Percentiles rank a stretch among this genome's conserved stretches.
phyloP scores from a whole-genome alignment of 2,329 filamentous ascomycete genomes.

The Chrysosphaeria jannelii region DNA sequence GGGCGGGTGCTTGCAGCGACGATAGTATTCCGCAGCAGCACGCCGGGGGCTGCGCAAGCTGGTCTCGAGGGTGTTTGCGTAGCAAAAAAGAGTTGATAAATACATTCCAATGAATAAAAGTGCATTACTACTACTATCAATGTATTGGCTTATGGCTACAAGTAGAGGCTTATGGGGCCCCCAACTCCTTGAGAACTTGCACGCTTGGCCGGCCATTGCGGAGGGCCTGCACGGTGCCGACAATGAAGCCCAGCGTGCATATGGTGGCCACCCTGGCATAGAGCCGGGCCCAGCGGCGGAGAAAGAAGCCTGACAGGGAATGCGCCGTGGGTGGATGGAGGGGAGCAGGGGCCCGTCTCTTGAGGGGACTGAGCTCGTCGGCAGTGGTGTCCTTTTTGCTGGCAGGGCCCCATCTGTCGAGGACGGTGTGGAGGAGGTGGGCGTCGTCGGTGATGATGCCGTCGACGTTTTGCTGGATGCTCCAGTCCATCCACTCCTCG shows the following conservation, averaged over 20 bases:
- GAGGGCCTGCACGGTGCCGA: no score
- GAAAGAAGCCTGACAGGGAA: constrained; percentile 2
- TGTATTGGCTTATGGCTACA: no score
- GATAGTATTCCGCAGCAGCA: no score
- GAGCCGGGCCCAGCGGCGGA: constrained; percentile 5
- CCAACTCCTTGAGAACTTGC: no score
- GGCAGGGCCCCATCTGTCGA: constrained; percentile 8
- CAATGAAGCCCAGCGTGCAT: constrained; percentile 2
- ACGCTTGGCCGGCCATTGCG: no score
- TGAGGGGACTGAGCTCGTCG: background rate
- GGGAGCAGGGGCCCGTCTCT: background rate
- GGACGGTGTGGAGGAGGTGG: constrained; percentile 30
- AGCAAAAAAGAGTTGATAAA: no score
- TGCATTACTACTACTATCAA: no score
- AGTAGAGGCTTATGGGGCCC: no score
- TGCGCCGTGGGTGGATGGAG: constrained; percentile 2
- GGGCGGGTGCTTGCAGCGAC: constrained; percentile 15
- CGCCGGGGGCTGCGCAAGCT: no score
- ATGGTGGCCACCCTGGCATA: constrained; percentile 2
- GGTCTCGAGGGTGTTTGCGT: no score
- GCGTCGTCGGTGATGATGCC: constrained; percentile 74
- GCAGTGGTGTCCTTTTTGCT: background rate
- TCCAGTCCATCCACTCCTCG: constrained; percentile 52
- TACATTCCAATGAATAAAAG: no score
- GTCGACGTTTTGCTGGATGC: constrained; percentile 32